Base-by-base conservation (phyloP, 2,329 filamentous ascomycete species). In the Claviceps sp. region DNA sequence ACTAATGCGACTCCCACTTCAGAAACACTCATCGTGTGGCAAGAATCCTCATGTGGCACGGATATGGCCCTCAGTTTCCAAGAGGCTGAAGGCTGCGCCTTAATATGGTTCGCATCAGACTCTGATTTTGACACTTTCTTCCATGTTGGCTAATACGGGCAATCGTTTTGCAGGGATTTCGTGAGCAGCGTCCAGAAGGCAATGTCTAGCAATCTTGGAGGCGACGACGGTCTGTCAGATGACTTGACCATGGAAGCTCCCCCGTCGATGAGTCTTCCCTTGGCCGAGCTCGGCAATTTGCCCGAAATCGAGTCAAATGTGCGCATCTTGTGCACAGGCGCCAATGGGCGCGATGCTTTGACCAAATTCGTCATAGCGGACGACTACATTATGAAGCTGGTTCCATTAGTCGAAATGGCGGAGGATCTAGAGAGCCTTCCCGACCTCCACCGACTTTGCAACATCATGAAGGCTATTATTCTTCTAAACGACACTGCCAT, bases 11-110 rank as follows among this genome's bases (percentile, higher is more conserved):
- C 11, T 34, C 11, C 34, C 10, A 34, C 34, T 24, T 16, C 68
- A 94, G 91, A 97, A 68, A 98, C 93, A 3, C 80, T 98, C 55
- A 97, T 98, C 56, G 90, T 98, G 55, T 98, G 93, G 93, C 96
- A 91, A 41, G 93, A 97, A 65, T 80, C 82, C 4, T 70, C 66
- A 54, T 93, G 84, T 70, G 86, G 86, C 54, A 82, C 90, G 52
- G 93, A 98, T 65, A 97, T 98, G 93, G 93, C 93, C 44, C 78
- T 98, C 57, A 96, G 90, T 66, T 98, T 98, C 64, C 93, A 98
- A 68, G 93, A 98, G 71, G 85, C 90, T 2, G 93, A 97, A 59
- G 93, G 91, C 46, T 98, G 93, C 69, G 81, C 87, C 19, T 76
- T 83, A 56, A 95, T 98, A 67, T 98, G 93, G 93, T 94, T 62